Conservation (phyloP, 257 asterid genomes). For the Solanum ahanhuiri region DNA sequence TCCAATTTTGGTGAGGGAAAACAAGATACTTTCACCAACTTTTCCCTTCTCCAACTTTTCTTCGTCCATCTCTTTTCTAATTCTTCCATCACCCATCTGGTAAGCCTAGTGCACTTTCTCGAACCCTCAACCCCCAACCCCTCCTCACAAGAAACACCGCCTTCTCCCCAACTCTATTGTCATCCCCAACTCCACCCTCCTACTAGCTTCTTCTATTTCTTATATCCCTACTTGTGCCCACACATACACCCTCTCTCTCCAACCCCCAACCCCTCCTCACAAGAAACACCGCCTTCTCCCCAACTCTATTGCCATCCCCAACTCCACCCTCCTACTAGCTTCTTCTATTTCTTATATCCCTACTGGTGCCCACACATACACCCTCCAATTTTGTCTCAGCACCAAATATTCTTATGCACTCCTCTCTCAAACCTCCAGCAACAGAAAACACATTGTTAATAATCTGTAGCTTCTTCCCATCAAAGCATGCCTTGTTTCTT, state of each 20-base stretch:
- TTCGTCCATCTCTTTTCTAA: neutral
- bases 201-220: neutral
- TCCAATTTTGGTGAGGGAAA: neutral
- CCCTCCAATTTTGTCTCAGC: neutral
- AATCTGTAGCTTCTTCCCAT: neutral
- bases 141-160: neutral
- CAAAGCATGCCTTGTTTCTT: neutral
- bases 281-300: neutral
- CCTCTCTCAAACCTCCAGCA: neutral
- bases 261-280: neutral
- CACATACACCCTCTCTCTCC: neutral
- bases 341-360: neutral
- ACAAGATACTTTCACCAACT: neutral
- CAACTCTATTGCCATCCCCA: neutral
- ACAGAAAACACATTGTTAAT: neutral
- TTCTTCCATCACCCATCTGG: neutral
- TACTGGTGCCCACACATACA: neutral
- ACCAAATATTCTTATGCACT: neutral
- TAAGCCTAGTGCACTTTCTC: neutral
- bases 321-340: neutral
- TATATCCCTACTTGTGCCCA: neutral
- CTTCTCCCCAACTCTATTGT: neutral
- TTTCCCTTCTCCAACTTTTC: neutral
- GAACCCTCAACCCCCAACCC: neutral
- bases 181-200: neutral